Percentiles rank a stretch among this genome's conserved stretches.
phyloP scores from a whole-genome alignment of 345 rosid species.

The Ceriops decandra region DNA sequence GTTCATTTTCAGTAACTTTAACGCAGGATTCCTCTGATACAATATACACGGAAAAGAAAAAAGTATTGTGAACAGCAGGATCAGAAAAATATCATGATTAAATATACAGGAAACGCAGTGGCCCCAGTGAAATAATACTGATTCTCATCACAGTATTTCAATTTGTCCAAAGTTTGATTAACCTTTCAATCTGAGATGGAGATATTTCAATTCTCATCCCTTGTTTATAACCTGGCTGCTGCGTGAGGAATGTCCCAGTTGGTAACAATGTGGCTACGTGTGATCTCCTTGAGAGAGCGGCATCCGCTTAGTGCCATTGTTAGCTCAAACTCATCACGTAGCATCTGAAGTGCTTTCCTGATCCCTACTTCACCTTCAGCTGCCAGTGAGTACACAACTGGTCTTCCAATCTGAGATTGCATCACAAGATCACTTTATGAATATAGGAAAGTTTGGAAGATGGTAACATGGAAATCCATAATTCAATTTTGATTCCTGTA shows the following conservation, averaged over 20 bases:
- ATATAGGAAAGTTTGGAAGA: background rate
- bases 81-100: background rate
- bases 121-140: conserved; percentile 3
- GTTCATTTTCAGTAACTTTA: background rate
- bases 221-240: conserved; percentile 12
- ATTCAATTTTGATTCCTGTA: no score
- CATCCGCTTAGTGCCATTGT: conserved; percentile 93
- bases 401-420: conserved; percentile 73
- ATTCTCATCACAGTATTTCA: background rate
- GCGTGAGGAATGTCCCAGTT: conserved; percentile 62
- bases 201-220: background rate
- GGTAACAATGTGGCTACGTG: conserved; percentile 58
- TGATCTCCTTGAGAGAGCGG: conserved; percentile 77
- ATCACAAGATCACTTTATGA: background rate
- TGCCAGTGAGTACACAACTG: conserved; percentile 74
- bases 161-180: conserved; percentile 4
- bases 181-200: background rate
- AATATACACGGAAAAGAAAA: background rate
- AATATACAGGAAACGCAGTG: conserved; percentile 9
- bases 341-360: conserved; percentile 68
- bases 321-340: conserved; percentile 74
- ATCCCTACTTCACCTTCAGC: conserved; percentile 77
- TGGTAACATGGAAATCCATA: no score
- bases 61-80: background rate
- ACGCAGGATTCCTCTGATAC: background rate